phyloP scores from a whole-genome alignment of 2,329 filamentous ascomycete genomes.

The Nothophaeocryptopus gaeumannii region DNA sequence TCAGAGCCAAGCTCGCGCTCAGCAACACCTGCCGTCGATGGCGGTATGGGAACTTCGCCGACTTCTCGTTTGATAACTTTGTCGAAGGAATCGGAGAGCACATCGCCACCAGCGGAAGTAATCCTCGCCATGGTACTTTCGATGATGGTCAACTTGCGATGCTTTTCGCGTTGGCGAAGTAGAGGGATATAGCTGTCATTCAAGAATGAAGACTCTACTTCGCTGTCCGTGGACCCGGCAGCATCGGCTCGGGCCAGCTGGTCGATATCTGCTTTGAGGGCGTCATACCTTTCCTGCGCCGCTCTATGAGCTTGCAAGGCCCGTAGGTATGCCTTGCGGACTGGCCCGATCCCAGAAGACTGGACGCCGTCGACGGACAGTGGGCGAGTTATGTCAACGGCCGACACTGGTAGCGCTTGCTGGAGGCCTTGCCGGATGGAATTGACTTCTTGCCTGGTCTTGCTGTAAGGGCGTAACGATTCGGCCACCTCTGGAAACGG shows the following conservation, averaged over 20 bases:
- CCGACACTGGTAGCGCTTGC: constrained; percentile 23
- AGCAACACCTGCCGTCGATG: constrained; percentile 18
- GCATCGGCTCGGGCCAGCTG: constrained; percentile 12
- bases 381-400: constrained; percentile 10
- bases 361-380: constrained; percentile 7
- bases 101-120: constrained; percentile 16
- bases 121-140: constrained; percentile 25
- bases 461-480: constrained; percentile 32
- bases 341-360: constrained; percentile 24
- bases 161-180: constrained; percentile 29
- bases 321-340: constrained; percentile 32
- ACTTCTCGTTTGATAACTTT: constrained; percentile 26
- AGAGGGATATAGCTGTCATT: constrained; percentile 25
- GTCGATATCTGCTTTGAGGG: constrained; percentile 30
- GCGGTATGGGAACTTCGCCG: constrained; percentile 31
- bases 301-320: constrained; percentile 31
- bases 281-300: constrained; percentile 31
- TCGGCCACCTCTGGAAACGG: constrained; percentile 32
- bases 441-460: constrained; percentile 28
- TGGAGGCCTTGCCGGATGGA: constrained; percentile 30
- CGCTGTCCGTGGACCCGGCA: neutral
- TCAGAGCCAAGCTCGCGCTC: constrained; percentile 23
- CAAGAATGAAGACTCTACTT: constrained; percentile 12
- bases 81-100: constrained; percentile 23
- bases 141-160: constrained; percentile 29